Conservation (phyloP, 2,329 filamentous ascomycete genomes). For the Bipolaris zeicola region DNA sequence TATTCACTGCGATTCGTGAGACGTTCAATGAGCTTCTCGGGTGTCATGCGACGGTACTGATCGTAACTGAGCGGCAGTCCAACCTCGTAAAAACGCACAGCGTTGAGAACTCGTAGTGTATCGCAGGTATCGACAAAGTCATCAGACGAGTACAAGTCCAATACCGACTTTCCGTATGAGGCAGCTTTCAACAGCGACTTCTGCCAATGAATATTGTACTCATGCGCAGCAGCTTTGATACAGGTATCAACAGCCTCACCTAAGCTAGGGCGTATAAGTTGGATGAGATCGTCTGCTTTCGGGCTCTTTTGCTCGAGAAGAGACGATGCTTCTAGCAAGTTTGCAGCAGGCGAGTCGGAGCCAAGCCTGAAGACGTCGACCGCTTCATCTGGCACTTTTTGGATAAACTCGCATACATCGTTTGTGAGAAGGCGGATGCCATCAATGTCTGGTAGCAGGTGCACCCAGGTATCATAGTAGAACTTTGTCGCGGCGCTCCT, state of each 20-base stretch:
- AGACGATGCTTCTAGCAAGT: constrained; percentile 90
- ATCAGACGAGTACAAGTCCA: constrained; percentile 97
- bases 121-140: constrained; percentile 99
- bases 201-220: constrained; percentile 90
- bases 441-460: constrained; percentile 85
- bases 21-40: constrained; percentile 83
- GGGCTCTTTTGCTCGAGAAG: constrained; percentile 92
- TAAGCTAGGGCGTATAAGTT: constrained; percentile 84
- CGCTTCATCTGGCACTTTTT: constrained; percentile 85
- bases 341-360: constrained; percentile 85
- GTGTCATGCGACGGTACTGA: constrained; percentile 88
- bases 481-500: constrained; percentile 77
- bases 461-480: constrained; percentile 89
- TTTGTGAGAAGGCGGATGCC: constrained; percentile 91
- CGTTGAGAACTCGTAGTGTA: constrained; percentile 88
- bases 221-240: constrained; percentile 89
- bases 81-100: constrained; percentile 87
- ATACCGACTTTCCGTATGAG: constrained; percentile 95
- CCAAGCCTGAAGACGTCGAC: constrained; percentile 89
- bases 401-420: constrained; percentile 95
- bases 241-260: constrained; percentile 94
- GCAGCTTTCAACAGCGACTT: constrained; percentile 95
- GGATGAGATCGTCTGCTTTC: constrained; percentile 97
- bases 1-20: constrained; percentile 91
- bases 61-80: constrained; percentile 91